Base-by-base conservation (phyloP, 2,329 filamentous ascomycete species). In the Aureobasidium zeae region DNA sequence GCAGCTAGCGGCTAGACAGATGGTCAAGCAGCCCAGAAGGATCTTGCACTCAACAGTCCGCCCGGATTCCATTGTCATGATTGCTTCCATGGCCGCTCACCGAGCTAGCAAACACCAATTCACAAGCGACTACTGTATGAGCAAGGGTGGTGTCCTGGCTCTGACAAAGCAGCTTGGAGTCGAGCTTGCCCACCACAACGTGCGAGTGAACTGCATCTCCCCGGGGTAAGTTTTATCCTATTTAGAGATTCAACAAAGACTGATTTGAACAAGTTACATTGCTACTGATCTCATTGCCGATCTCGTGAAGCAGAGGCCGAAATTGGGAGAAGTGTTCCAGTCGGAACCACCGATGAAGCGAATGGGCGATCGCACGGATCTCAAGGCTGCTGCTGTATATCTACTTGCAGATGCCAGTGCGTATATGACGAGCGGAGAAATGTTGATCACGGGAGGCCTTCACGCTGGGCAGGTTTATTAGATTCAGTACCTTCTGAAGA, bases 351-450 rank as follows among this genome's bases (percentile, higher is more conserved):
- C 64, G 4, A 66, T 64, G 62, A 52, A 54, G 10, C 52, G 61
- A 12, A 63, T 66, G 48, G 63, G 58, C 17, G 60, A 63, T 34
- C 54, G 60, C 3, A 55, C 59, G 8, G 66, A 67, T 49, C 53
- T 67, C 8, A 63, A 64, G 45, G 60, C 56, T 4, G 55, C 59
- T 1, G 58, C 59, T 45, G 64, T 67, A 1, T 65, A 62, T 47
- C 52, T 66, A 5, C 50, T 65, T 3, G 61, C 56, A 5, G 56
- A 65, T 41, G 63, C 64, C 5, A 60, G 57, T 34, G 58, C 61
- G 2, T 66, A 66, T 43, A 57, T 57, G 28, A 67, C 62, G 2
- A 54, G 53, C 1, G 56, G 55, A 35, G 63, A 67, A 45, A 55
- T 65, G 16, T 39, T 61, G n/a, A 56, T 62, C 17, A 63, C 59